phyloP scores from a whole-genome alignment of 2,329 filamentous ascomycete species.

The Aspergillus awamori region DNA sequence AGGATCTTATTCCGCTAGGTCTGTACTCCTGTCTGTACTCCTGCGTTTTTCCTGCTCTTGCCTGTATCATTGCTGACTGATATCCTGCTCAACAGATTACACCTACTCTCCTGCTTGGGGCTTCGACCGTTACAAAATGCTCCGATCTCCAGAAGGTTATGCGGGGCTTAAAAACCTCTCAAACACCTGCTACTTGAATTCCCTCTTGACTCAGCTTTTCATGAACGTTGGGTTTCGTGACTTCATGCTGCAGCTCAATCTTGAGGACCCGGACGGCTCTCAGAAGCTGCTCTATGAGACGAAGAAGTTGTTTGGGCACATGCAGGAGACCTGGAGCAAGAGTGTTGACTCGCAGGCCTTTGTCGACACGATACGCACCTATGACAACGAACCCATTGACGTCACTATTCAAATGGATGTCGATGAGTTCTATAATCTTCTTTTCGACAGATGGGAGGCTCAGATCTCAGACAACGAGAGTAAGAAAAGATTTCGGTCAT shows the following conservation, averaged over 20 bases:
- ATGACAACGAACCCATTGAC: constrained; percentile 81
- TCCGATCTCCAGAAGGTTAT: constrained; percentile 79
- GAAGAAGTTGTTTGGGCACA: constrained; percentile 76
- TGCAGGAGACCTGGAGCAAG: constrained; percentile 80
- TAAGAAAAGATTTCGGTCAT: constrained; percentile 74
- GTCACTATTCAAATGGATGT: constrained; percentile 95
- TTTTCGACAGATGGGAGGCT: constrained; percentile 88
- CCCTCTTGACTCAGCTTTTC: constrained; percentile 88
- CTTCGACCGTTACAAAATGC: constrained; percentile 67
- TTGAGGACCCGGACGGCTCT: constrained; percentile 57
- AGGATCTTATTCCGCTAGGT: constrained; percentile 56
- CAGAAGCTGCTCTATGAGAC: constrained; percentile 76
- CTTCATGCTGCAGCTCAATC: constrained; percentile 72
- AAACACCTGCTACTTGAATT: constrained; percentile 97
- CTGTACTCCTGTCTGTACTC: constrained; percentile 42
- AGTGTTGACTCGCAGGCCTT: constrained; percentile 73
- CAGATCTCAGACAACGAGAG: constrained; percentile 70
- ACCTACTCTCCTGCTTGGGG: constrained; percentile 62
- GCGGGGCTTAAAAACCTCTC: constrained; percentile 89
- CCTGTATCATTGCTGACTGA: constrained; percentile 25
- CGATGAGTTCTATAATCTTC: constrained; percentile 92
- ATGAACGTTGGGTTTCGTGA: constrained; percentile 89
- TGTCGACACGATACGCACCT: constrained; percentile 76
- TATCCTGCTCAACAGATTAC: constrained; percentile 52
- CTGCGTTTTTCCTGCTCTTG: constrained; percentile 19